phyloP scores from a whole-genome alignment of 106 monocot species.

The Dendrobium catenatum region DNA sequence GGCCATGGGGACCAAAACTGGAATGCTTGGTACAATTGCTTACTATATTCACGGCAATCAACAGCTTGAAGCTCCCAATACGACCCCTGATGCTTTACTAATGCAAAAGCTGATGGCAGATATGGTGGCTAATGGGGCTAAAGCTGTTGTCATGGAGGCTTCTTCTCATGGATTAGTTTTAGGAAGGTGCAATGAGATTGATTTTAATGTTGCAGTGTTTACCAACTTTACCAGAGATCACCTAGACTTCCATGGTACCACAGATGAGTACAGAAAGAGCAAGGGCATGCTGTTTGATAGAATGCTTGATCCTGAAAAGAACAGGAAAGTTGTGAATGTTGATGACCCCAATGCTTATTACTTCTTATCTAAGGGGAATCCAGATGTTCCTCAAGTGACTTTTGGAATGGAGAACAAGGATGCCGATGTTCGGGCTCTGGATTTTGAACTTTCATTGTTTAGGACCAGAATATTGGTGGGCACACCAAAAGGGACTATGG shows the following conservation, averaged over 20 bases:
- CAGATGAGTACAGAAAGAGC: constrained; percentile 46
- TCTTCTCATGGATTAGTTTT: constrained; percentile 39
- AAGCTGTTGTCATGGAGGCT: constrained; percentile 37
- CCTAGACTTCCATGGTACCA: constrained; percentile 41
- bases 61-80: constrained; percentile 38
- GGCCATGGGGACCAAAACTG: constrained; percentile 38
- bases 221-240: constrained; percentile 61
- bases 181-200: constrained; percentile 58
- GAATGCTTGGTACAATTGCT: constrained; percentile 46
- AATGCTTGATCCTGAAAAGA: constrained; percentile 51
- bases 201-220: constrained; percentile 69
- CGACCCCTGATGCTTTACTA: constrained; percentile 26
- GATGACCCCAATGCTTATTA: constrained; percentile 53
- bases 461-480: constrained; percentile 38
- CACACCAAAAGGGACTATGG: constrained; percentile 48
- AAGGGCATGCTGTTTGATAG: constrained; percentile 57
- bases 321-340: constrained; percentile 59
- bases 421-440: constrained; percentile 51
- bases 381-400: constrained; percentile 55
- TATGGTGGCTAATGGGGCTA: constrained; percentile 24
- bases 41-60: constrained; percentile 40
- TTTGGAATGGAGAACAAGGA: constrained; percentile 56
- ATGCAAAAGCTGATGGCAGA: constrained; percentile 31
- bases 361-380: constrained; percentile 47
- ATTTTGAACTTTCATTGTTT: constrained; percentile 57